Evolutionary conservation across 2,329 filamentous ascomycete genomes (phyloP), one percentile per base, ranked within the genome.

Genomic region (Lojkania enalia): DNA sequence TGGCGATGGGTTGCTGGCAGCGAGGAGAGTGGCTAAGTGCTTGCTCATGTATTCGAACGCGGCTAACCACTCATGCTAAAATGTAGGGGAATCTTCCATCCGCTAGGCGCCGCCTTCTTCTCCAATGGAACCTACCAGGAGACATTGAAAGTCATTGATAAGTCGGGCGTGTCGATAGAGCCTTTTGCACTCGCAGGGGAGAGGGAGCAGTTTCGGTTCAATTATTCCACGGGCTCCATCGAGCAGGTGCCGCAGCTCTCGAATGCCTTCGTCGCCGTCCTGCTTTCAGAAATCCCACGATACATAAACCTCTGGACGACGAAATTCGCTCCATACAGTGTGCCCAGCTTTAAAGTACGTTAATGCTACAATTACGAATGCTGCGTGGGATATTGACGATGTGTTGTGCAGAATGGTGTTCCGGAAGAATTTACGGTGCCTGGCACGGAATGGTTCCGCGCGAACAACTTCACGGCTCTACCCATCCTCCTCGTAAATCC

Each of bases 21-120:
- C n/a, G n/a, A n/a, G n/a, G n/a, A n/a, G n/a, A n/a, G n/a, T n/a
- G n/a, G n/a, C n/a, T n/a, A n/a, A n/a, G n/a, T n/a, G n/a, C n/a
- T n/a, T n/a, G n/a, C n/a, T n/a, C n/a, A n/a, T n/a, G n/a, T n/a
- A n/a, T n/a, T n/a, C n/a, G n/a, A n/a, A 40, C 58, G 61, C 61
- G 52, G 60, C 66, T 69, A 55, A 68, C 61, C 57, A 62, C 55
- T 58, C 40, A 36, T 32, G 23, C n/a, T 33, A 18, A 18, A 51
- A 57, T 46, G 35, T 54, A 70, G 66, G 55, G 66, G 61, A 51
- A 60, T 63, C 46, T 69, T 69, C 63, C 64, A 69, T 41, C 66
- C 67, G 20, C 61, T 70, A 46, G 67, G 67, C 48, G 67, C 67
- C 19, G 66, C 66, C 46, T 69, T 69, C 55, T 65, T 65, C 54